Conservation (phyloP, 805 yeast species). For the Ogataea glucozyma region DNA sequence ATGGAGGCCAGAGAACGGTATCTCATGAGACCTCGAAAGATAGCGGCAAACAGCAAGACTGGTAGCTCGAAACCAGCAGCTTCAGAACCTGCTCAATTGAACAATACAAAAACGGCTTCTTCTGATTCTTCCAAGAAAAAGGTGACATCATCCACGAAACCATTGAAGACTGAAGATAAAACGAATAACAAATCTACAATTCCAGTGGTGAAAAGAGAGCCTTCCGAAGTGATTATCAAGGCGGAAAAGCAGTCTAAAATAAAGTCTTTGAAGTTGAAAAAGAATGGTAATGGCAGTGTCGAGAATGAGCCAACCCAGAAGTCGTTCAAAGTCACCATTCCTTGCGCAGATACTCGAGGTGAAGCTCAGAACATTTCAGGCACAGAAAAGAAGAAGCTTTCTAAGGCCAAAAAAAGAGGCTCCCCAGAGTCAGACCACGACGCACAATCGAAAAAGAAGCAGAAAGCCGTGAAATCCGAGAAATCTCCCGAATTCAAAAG, state of each 20-base stretch:
- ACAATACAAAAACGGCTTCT: too few species aligned
- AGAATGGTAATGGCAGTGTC: conserved; percentile 6
- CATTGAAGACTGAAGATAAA: background rate
- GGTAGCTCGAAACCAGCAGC: background rate
- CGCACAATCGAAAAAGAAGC: conserved; percentile 6
- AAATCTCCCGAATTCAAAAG: background rate
- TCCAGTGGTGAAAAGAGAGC: conserved; percentile 8
- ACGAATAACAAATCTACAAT: too few species aligned
- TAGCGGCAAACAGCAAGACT: background rate
- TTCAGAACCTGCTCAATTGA: too few species aligned
- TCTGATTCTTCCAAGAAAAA: conserved; percentile 2
- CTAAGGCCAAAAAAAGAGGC: too few species aligned
- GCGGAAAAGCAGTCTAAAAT: conserved; percentile 6
- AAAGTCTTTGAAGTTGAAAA: conserved; percentile 17
- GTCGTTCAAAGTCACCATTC: conserved; percentile 22
- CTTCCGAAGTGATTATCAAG: background rate
- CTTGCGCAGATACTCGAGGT: conserved; percentile 20
- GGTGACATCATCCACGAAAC: too few species aligned
- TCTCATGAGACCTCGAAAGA: conserved; percentile 25
- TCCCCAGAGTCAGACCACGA: too few species aligned
- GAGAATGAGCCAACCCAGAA: conserved; percentile 7
- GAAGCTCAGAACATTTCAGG: conserved; percentile 1
- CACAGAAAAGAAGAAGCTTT: conserved; percentile 10
- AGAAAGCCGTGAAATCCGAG: background rate
- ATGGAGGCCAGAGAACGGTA: conserved; percentile 47